Evolutionary conservation across 108 stramenopile genomes (phyloP).

Genomic region (Chaetoceros tenuissimus): DNA sequence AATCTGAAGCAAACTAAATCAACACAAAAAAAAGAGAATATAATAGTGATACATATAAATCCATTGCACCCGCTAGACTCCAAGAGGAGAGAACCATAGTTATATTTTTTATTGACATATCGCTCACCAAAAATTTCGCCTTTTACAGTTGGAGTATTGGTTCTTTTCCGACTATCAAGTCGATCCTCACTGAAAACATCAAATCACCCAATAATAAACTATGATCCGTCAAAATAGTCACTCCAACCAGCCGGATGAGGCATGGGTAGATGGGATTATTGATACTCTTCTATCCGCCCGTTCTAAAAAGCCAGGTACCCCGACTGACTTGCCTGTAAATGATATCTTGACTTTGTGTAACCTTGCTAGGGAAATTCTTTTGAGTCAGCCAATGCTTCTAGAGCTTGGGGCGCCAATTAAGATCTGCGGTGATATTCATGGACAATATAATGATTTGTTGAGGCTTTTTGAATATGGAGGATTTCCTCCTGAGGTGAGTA

Average conservation of each 20-base stretch:
- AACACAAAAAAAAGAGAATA: too few species aligned
- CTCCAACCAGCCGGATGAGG: constrained; percentile 47
- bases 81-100: too few species aligned
- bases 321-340: constrained; percentile 70
- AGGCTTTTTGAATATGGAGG: constrained; percentile 97
- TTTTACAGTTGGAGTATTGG: too few species aligned
- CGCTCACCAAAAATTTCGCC: too few species aligned
- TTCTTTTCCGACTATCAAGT: too few species aligned
- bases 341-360: constrained; percentile 82
- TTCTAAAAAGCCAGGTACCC: constrained; percentile 86
- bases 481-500: constrained; percentile 86
- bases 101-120: too few species aligned
- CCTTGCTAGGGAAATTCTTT: constrained; percentile 88
- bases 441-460: constrained; percentile 97
- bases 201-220: too few species aligned
- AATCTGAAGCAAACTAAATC: too few species aligned
- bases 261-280: constrained; percentile 88
- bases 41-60: too few species aligned
- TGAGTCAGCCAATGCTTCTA: constrained; percentile 95
- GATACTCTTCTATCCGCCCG: constrained; percentile 76
- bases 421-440: constrained; percentile 98
- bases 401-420: constrained; percentile 98
- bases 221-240: constrained; percentile 39
- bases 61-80: too few species aligned
- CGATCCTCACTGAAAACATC: too few species aligned